Conservation (phyloP, 2,329 filamentous ascomycete genomes). For the Aspergillus tamarii region DNA sequence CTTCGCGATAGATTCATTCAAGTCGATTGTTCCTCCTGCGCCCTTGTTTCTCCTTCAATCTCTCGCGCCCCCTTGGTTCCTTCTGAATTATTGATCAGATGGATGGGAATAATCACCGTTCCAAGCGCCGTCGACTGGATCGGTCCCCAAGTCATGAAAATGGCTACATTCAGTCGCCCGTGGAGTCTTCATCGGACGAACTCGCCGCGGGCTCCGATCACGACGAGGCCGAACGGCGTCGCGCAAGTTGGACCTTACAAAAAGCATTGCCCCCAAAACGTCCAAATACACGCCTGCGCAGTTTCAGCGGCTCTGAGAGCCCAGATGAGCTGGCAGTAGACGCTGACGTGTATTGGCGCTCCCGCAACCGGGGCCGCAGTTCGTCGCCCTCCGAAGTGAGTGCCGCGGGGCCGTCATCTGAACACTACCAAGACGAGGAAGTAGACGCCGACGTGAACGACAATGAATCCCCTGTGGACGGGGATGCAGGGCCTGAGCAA, state of each 20-base stretch:
- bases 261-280: slow-evolving; percentile 36
- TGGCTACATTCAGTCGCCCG: slow-evolving; percentile 27
- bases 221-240: slow-evolving; percentile 38
- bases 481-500: slow-evolving; percentile 17
- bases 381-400: slow-evolving; percentile 24
- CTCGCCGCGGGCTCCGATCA: slow-evolving; percentile 40
- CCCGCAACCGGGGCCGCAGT: slow-evolving; percentile 29
- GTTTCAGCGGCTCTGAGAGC: slow-evolving; percentile 39
- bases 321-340: slow-evolving; percentile 52
- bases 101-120: slow-evolving; percentile 29
- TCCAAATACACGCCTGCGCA: slow-evolving; percentile 29
- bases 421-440: slow-evolving; percentile 12
- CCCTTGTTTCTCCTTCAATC: slow-evolving; percentile 3
- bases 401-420: slow-evolving; percentile 8
- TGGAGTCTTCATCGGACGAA: slow-evolving; percentile 46
- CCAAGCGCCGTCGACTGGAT: slow-evolving; percentile 39
- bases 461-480: slow-evolving; percentile 19
- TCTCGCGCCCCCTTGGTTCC: slow-evolving; percentile 1
- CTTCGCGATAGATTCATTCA: slow-evolving; percentile 8
- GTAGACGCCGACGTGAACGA: slow-evolving; percentile 25
- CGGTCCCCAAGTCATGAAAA: slow-evolving; percentile 19
- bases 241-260: slow-evolving; percentile 39
- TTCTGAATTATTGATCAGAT: slow-evolving; percentile 20
- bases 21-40: slow-evolving; percentile 1
- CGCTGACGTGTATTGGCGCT: slow-evolving; percentile 40